These are phyloP conservation scores for Talaromyces funiculosus DNA, from an alignment of 2,329 filamentous ascomycete genomes.

Conservation along the genomic window DNA sequence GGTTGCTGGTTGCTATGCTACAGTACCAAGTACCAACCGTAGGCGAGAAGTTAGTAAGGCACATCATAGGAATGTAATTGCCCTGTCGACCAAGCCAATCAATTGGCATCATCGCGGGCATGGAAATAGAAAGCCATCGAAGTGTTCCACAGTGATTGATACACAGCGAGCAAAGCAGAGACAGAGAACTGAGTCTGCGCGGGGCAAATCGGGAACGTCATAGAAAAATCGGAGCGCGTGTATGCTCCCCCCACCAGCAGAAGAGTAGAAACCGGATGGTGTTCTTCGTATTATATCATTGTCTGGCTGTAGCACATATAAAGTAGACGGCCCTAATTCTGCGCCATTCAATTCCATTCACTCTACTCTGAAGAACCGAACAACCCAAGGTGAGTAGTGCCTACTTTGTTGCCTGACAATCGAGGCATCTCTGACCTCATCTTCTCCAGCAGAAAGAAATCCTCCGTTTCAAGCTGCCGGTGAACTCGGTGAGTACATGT, in stretches of 20 bases:
- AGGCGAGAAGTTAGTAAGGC: no score
- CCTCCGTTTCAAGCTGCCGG: constrained; percentile 21
- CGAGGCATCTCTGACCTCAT: constrained; percentile 26
- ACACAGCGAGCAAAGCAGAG: background rate
- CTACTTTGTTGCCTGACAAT: background rate
- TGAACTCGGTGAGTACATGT: constrained; percentile 31
- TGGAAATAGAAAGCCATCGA: background rate
- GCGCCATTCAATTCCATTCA: background rate
- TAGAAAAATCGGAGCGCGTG: background rate
- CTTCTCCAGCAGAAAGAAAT: background rate
- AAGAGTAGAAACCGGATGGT: constrained; percentile 6
- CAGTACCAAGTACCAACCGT: no score
- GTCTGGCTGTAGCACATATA: no score
- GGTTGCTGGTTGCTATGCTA: background rate
- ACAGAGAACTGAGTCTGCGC: background rate
- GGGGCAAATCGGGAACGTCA: constrained; percentile 14
- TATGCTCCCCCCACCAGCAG: background rate
- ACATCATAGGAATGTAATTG: background rate
- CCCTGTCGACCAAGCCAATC: background rate
- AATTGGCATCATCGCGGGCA: background rate
- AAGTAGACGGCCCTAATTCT: no score
- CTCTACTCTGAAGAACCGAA: no score
- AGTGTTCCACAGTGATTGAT: background rate
- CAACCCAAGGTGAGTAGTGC: background rate
- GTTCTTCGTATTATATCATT: background rate